phyloP scores from a whole-genome alignment of 192 early-diverging fungal genomes.

The Gaertneriomyces semiglobifer region DNA sequence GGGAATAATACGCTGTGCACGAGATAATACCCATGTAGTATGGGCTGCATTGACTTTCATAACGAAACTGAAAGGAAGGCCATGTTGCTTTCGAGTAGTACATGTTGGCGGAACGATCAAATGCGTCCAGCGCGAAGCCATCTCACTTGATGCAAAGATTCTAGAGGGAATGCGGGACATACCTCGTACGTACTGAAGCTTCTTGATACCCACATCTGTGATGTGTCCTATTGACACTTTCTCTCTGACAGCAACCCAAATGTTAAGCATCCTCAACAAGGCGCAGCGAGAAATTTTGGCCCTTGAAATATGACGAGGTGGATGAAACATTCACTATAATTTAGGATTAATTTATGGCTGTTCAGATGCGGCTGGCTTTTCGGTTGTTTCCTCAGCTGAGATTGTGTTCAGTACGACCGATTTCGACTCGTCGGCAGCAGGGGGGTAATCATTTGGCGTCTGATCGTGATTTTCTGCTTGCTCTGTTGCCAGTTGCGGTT shows the following conservation, averaged over 20 bases:
- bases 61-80: slow-evolving; percentile 10
- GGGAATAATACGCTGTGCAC: slow-evolving; percentile 23
- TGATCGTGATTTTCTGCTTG: too few relatives aligned
- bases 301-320: not conserved
- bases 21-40: slow-evolving; percentile 19
- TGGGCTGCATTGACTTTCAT: slow-evolving; percentile 34
- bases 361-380: too few relatives aligned
- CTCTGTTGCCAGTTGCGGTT: too few relatives aligned
- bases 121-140: slow-evolving; percentile 13
- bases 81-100: slow-evolving; percentile 22
- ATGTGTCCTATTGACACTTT: too few relatives aligned
- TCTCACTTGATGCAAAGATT: slow-evolving; percentile 1
- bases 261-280: not conserved
- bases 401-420: too few relatives aligned
- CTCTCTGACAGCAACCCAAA: not conserved
- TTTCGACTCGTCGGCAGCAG: too few relatives aligned
- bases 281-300: not conserved
- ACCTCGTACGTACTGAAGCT: too few relatives aligned
- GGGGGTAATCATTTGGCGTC: too few relatives aligned
- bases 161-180: slow-evolving; percentile 14
- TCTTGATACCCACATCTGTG: too few relatives aligned
- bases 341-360: too few relatives aligned
- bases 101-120: slow-evolving; percentile 37
- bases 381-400: too few relatives aligned
- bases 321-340: too few relatives aligned